Evolutionary conservation across 208 protist genomes (phyloP).

Genomic region (Crithidia bombi): DNA sequence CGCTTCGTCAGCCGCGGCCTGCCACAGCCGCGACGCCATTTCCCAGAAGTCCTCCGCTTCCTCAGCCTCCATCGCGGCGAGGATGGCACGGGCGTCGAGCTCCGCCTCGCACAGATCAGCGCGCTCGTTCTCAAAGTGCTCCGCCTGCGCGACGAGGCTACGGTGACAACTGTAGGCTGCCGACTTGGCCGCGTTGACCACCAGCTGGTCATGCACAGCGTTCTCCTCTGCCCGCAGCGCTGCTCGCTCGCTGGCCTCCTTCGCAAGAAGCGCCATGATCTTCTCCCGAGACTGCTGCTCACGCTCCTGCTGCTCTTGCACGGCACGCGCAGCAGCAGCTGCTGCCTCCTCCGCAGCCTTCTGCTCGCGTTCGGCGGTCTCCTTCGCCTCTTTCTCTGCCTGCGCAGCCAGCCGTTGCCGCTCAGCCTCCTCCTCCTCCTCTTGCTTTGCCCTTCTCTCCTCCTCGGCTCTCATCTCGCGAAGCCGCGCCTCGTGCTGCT

Average conservation of each 20-base stretch:
- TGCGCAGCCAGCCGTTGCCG: background rate
- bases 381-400: background rate
- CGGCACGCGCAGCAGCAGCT: background rate
- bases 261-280: conserved; percentile 13
- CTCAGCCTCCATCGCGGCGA: conserved; percentile 15
- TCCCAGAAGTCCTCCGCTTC: conserved; percentile 20
- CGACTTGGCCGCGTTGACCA: background rate
- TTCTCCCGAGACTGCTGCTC: conserved; percentile 4
- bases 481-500: conserved; percentile 1
- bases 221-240: conserved; percentile 10
- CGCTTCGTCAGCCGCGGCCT: conserved; percentile 16
- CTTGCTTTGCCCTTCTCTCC: background rate
- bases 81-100: conserved; percentile 1
- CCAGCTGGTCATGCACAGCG: background rate
- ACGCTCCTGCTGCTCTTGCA: background rate
- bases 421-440: conserved; percentile 5
- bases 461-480: conserved; percentile 11
- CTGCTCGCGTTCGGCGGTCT: conserved; percentile 5
- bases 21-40: conserved; percentile 15
- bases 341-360: conserved; percentile 22
- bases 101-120: conserved; percentile 20
- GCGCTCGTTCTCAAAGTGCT: conserved; percentile 17
- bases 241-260: conserved; percentile 13
- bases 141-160: background rate
- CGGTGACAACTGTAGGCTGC: background rate